Conservation (phyloP, 805 yeast species). For the Ogataea polymorpha region DNA sequence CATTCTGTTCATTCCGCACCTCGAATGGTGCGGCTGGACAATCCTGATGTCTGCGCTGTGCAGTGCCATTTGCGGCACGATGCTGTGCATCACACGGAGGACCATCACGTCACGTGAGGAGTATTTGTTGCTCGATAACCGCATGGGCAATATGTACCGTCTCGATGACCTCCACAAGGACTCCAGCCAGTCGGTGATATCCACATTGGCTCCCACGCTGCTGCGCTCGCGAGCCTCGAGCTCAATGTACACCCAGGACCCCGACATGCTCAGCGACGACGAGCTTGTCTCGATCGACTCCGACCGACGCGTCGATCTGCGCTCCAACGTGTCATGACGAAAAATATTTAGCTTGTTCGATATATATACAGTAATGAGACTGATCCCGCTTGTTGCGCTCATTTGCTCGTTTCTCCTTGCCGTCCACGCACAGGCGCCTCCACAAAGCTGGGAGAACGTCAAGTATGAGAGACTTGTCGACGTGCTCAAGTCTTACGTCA, state of each 20-base stretch:
- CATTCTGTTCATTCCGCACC: constrained; percentile 67
- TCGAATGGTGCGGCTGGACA: constrained; percentile 86
- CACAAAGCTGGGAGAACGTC: constrained; percentile 52
- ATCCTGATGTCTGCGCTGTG: constrained; percentile 65
- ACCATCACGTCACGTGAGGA: constrained; percentile 49
- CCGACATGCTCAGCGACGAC: constrained; percentile 3
- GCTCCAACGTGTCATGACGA: constrained; percentile 10
- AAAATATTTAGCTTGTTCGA: neutral
- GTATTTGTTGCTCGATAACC: neutral
- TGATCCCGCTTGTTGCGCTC: constrained; percentile 1
- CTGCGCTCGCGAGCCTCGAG: constrained; percentile 1
- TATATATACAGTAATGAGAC: constrained; percentile 6
- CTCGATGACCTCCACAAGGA: constrained; percentile 1
- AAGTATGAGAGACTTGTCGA: constrained; percentile 59
- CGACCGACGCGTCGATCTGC: constrained; percentile 8
- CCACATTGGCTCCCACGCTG: constrained; percentile 2
- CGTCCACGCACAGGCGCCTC: constrained; percentile 14
- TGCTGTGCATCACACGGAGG: constrained; percentile 71
- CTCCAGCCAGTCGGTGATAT: constrained; percentile 3
- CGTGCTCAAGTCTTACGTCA: constrained; percentile 60
- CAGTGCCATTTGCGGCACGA: constrained; percentile 59
- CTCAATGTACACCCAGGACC: constrained; percentile 6
- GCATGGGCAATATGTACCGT: neutral
- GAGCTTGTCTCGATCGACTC: constrained; percentile 2
- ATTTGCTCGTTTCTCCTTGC: constrained; percentile 3